phyloP scores from a whole-genome alignment of 371 early-diverging fungal genomes.

The Racocetra persica region DNA sequence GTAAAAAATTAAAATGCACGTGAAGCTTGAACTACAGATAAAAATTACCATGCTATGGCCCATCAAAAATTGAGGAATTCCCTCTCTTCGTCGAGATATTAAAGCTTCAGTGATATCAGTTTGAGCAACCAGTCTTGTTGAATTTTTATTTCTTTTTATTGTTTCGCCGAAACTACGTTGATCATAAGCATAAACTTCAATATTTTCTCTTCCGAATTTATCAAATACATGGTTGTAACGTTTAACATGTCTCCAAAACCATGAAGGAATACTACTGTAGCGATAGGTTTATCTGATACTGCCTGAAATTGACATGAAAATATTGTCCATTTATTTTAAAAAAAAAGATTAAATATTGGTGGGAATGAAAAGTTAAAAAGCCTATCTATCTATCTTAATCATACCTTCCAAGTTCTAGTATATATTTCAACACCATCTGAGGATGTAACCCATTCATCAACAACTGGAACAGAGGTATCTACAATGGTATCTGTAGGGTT shows the following conservation, averaged over 20 bases:
- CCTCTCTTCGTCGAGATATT: slow-evolving; percentile 50
- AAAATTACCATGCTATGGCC: slow-evolving; percentile 63
- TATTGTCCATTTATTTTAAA: neutral
- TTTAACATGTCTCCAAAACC: slow-evolving; percentile 71
- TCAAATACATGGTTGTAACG: slow-evolving; percentile 66
- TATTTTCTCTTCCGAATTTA: slow-evolving; percentile 59
- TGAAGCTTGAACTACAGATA: too few species aligned
- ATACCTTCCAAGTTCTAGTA: slow-evolving; percentile 61
- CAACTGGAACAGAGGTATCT: too few species aligned
- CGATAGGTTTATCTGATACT: slow-evolving; percentile 34
- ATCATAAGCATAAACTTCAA: slow-evolving; percentile 67
- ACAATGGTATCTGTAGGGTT: too few species aligned
- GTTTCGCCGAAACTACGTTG: slow-evolving; percentile 74
- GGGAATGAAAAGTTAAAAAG: neutral
- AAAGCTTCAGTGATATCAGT: slow-evolving; percentile 70
- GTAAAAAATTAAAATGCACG: too few species aligned
- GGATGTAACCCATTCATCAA: neutral
- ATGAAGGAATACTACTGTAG: slow-evolving; percentile 62
- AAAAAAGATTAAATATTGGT: neutral
- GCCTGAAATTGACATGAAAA: slow-evolving; percentile 2
- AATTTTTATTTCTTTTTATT: slow-evolving; percentile 26
- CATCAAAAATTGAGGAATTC: slow-evolving; percentile 64
- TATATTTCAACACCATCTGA: slow-evolving; percentile 51
- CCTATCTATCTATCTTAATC: neutral
- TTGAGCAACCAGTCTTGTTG: too few species aligned